Conservation (phyloP, 2,329 filamentous ascomycete genomes). For the Teratosphaeria nubilosa region DNA sequence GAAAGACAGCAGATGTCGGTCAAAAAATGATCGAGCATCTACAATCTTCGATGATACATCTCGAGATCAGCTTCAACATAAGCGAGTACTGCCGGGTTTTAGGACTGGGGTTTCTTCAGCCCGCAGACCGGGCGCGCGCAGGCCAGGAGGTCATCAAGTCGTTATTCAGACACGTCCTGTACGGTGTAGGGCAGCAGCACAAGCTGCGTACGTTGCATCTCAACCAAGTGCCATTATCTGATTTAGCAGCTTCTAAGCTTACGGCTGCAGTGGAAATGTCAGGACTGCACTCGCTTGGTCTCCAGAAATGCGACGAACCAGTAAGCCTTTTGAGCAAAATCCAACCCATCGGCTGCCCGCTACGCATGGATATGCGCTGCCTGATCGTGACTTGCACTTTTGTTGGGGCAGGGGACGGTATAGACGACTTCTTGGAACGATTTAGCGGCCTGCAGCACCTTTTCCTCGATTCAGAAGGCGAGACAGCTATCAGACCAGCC, state of each 20-base stretch:
- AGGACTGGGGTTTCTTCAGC: background rate
- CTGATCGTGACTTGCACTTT: background rate
- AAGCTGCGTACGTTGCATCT: background rate
- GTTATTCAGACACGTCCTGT: background rate
- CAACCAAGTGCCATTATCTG: background rate
- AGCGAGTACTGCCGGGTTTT: background rate
- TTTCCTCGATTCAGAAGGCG: background rate
- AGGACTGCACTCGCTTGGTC: background rate
- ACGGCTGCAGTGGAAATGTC: background rate
- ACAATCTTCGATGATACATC: background rate
- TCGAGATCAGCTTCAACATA: background rate
- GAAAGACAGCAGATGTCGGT: background rate
- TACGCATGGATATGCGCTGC: background rate
- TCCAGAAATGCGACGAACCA: background rate
- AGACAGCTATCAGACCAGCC: background rate
- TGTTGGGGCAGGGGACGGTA: background rate
- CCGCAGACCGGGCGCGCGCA: background rate
- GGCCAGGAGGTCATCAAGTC: background rate
- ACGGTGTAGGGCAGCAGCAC: background rate
- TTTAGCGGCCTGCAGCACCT: background rate
- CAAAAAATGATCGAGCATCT: background rate
- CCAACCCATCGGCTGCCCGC: background rate
- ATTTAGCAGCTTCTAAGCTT: background rate
- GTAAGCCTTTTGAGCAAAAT: background rate
- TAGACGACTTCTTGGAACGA: background rate